A percentile compares a stretch with the other conserved stretches of the same genome.
Evolutionary conservation across 306 rosid species (phyloP).

Genomic region (Fragaria ananassa): DNA sequence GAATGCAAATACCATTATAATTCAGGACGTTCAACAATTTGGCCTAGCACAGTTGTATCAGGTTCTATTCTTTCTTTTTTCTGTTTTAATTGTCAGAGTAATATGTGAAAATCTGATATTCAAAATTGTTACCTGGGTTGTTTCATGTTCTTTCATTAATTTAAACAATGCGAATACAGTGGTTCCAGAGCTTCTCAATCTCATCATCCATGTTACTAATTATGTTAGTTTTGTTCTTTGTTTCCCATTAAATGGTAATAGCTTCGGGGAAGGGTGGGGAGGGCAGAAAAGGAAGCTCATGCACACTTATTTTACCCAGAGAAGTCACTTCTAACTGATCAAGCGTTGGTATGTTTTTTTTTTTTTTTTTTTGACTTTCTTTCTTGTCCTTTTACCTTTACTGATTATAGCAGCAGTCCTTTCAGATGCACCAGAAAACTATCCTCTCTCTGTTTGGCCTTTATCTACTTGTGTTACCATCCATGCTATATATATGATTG

Average conservation of each 20-base stretch:
- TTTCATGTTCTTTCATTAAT: slow-evolving; percentile 6
- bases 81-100: neutral
- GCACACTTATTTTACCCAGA: slow-evolving; percentile 86
- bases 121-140: neutral
- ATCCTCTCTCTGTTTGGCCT: neutral
- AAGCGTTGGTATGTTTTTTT: slow-evolving; percentile 61
- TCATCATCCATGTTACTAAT: neutral
- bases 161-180: neutral
- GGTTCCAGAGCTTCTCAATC: slow-evolving; percentile 6
- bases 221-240: slow-evolving; percentile 4
- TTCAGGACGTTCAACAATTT: slow-evolving; percentile 96
- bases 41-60: slow-evolving; percentile 96
- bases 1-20: slow-evolving; percentile 93
- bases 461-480: neutral
- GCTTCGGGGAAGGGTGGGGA: slow-evolving; percentile 98
- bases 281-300: slow-evolving; percentile 95
- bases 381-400: neutral
- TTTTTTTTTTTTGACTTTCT: slow-evolving; percentile 14
- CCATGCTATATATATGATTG: neutral
- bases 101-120: neutral
- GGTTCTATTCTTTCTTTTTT: slow-evolving; percentile 52
- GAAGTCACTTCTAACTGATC: slow-evolving; percentile 67
- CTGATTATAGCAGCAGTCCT: slow-evolving; percentile 5
- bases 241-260: slow-evolving; percentile 34
- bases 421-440: slow-evolving; percentile 3